Conservation (phyloP, 2,329 filamentous ascomycete species). For the Botrytis sinoallii region DNA sequence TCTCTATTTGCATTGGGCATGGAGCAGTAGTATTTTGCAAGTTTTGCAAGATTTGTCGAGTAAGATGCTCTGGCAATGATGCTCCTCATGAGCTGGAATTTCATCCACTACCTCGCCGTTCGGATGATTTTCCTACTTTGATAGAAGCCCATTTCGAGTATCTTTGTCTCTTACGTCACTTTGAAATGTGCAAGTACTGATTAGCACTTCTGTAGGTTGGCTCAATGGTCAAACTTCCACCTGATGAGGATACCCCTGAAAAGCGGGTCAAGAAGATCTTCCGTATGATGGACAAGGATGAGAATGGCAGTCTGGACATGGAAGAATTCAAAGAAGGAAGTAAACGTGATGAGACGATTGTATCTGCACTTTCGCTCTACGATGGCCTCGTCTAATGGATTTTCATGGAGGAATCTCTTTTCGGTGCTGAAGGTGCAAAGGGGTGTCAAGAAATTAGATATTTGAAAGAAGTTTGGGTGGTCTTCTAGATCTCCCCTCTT, state of each 20-base stretch:
- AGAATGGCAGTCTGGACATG: conserved; percentile 95
- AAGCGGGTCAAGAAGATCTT: conserved; percentile 99
- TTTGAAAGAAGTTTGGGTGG: background rate
- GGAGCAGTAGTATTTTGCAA: background rate
- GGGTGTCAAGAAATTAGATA: conserved; percentile 14
- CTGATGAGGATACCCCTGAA: conserved; percentile 98
- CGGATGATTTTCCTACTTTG: background rate
- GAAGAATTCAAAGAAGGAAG: conserved; percentile 99
- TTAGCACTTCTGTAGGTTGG: conserved; percentile 64
- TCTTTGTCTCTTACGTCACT: background rate
- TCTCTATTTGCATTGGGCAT: background rate
- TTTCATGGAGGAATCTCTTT: conserved; percentile 5
- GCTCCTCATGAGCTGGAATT: background rate
- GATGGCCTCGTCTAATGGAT: conserved; percentile 79
- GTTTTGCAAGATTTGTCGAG: background rate
- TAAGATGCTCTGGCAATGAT: background rate
- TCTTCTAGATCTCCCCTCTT: conserved; percentile 4
- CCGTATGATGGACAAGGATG: conserved; percentile 99
- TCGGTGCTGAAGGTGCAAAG: conserved; percentile 6
- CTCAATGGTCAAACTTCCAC: conserved; percentile 97
- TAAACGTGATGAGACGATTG: conserved; percentile 98
- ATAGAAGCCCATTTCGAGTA: background rate
- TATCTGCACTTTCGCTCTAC: conserved; percentile 92
- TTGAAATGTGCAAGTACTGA: background rate
- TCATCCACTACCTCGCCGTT: background rate